Evolutionary conservation across 2,329 filamentous ascomycete genomes (phyloP), one percentile per base, ranked within the genome.

Genomic region (Colletotrichum tropicicola): DNA sequence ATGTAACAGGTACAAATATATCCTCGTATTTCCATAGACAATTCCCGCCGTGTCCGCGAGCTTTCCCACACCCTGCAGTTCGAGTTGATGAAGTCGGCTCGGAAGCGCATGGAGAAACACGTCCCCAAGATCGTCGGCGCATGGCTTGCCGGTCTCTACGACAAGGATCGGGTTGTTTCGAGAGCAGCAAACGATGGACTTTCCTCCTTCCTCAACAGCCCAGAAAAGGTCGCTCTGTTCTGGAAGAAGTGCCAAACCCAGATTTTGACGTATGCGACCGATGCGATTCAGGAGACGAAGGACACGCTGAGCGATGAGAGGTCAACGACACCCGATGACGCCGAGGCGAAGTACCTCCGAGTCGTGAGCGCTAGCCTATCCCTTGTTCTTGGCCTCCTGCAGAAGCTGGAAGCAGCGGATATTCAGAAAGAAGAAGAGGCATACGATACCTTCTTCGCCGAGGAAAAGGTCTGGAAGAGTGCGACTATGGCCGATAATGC

Each of bases 121-220:
- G 84, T 99, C 67, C 89, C 93, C 12, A 89, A 87, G 65, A 83
- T 97, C 35, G 89, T 97, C 47, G 94, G 92, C 9, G 86, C 93
- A n/a, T 99, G 97, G 96, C 85, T 98, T 12, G 92, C 92, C 7
- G 96, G 95, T 1, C 87, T 91, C 2, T 97, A 94, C 74, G 96
- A 99, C 76, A 91, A 88, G 69, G 95, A 99, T 73, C 89, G 89
- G 59, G 85, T 85, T 17, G 93, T 94, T 13, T 85, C 91, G 7
- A 88, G 89, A 61, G 89, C 92, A n/a, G 94, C 94, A 2, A 85
- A 87, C 63, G 90, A 95, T 47, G 92, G 94, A 0, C 82, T 98
- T 17, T 85, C 87, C 1, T 86, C 86, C 3, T 92, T 97, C 41
- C 91, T 98, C 59, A 86, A 87, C 19, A 93, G 91, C 0, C 87